Percentiles rank a stretch among this genome's conserved stretches.
Evolutionary conservation across 2,329 filamentous ascomycete genomes (phyloP).

Genomic region (Alternaria conjuncta): DNA sequence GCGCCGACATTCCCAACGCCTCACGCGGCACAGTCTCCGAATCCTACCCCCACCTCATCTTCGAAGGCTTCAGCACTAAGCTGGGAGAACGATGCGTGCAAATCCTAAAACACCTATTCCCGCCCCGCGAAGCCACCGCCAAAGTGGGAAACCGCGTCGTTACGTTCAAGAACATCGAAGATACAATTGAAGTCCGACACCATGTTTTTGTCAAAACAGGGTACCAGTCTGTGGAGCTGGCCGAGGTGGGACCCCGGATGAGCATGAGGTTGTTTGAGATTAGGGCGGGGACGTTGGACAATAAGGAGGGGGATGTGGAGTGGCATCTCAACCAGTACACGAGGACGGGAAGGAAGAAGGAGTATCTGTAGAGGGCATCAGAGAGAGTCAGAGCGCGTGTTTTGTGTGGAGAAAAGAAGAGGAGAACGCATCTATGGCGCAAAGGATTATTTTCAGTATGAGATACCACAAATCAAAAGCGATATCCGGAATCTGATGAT

Average conservation of each 20-base stretch:
- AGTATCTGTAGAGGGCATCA: slow-evolving; percentile 69
- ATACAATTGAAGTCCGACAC: slow-evolving; percentile 86
- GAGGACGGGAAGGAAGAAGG: slow-evolving; percentile 91
- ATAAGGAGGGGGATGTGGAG: slow-evolving; percentile 93
- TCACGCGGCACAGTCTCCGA: slow-evolving; percentile 70
- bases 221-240: slow-evolving; percentile 73
- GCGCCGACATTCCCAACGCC: slow-evolving; percentile 89
- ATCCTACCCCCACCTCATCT: slow-evolving; percentile 78
- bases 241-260: slow-evolving; percentile 75
- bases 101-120: slow-evolving; percentile 92
- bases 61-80: slow-evolving; percentile 86
- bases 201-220: slow-evolving; percentile 94
- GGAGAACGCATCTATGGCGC: neutral
- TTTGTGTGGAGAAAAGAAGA: neutral
- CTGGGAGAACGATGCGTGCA: slow-evolving; percentile 85
- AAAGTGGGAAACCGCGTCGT: slow-evolving; percentile 90
- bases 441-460: neutral
- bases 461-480: neutral
- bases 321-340: slow-evolving; percentile 98
- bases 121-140: slow-evolving; percentile 77
- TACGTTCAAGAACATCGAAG: slow-evolving; percentile 77
- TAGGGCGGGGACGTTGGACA: slow-evolving; percentile 86
- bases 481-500: neutral
- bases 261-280: slow-evolving; percentile 98
- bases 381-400: neutral